Percentiles rank a stretch among this genome's conserved stretches.
These are phyloP conservation scores for Coemansia sp. DNA, from an alignment of 192 early-diverging fungal species.

Conservation along the genomic window DNA sequence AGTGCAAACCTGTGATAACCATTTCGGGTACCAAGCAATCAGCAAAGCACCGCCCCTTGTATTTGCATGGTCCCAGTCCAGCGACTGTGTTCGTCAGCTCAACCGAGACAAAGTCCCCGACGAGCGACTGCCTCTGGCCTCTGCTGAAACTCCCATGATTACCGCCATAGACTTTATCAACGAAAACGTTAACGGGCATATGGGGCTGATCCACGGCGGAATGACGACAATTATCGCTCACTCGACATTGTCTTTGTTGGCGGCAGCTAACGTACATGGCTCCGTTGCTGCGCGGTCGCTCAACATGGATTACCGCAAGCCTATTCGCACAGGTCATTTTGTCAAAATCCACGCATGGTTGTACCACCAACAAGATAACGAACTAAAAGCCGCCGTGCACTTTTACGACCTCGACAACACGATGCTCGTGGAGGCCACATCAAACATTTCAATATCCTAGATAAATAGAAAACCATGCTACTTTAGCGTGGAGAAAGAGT, in stretches of 20 bases:
- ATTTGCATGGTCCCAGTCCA: constrained; percentile 21
- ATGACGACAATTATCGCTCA: constrained; percentile 44
- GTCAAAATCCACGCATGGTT: constrained; percentile 49
- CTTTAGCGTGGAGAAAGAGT: constrained; percentile 13
- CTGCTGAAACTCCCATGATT: constrained; percentile 21
- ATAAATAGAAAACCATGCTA: background rate
- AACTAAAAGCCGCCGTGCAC: constrained; percentile 24
- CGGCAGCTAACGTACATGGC: constrained; percentile 24
- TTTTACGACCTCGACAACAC: constrained; percentile 24
- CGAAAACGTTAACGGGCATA: constrained; percentile 37
- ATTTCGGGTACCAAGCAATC: constrained; percentile 28
- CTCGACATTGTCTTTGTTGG: constrained; percentile 31
- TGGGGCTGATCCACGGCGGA: constrained; percentile 44
- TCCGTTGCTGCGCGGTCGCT: constrained; percentile 22
- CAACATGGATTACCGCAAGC: constrained; percentile 49
- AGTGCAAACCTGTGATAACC: constrained; percentile 15
- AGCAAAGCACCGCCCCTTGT: constrained; percentile 30
- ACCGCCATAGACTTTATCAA: constrained; percentile 39
- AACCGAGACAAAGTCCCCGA: constrained; percentile 8
- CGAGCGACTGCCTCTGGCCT: constrained; percentile 12
- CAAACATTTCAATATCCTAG: constrained; percentile 8
- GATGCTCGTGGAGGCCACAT: constrained; percentile 39
- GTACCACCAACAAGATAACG: constrained; percentile 7
- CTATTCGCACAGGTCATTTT: constrained; percentile 33
- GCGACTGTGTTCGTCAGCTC: constrained; percentile 14